Conservation (phyloP, 768 basidiomycete species). For the Suillus americanus region DNA sequence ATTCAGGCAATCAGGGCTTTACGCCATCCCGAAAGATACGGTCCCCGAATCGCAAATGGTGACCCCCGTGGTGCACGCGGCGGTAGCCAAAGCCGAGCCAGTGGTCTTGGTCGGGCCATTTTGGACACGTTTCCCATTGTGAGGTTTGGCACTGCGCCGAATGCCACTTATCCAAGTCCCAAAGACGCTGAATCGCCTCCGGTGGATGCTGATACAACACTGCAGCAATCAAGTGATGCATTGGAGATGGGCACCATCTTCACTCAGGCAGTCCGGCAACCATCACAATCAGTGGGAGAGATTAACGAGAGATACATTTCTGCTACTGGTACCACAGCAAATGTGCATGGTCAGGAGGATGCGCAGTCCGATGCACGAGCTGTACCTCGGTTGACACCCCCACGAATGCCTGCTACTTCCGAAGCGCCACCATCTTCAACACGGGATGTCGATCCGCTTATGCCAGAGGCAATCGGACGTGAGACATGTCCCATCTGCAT, state of each 20-base stretch:
- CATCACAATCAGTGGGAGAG: not conserved
- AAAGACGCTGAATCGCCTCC: conserved; percentile 35
- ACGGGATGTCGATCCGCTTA: conserved; percentile 38
- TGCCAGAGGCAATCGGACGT: conserved; percentile 68
- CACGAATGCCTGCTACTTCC: conserved; percentile 1
- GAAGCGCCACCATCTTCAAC: conserved; percentile 1
- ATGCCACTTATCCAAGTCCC: conserved; percentile 12
- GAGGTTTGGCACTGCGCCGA: conserved; percentile 60
- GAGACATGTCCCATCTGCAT: conserved; percentile 96
- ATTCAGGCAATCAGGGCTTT: conserved; percentile 74
- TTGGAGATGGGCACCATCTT: conserved; percentile 2
- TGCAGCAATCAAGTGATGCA: conserved; percentile 14
- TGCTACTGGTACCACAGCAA: not conserved
- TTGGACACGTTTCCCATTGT: conserved; percentile 95
- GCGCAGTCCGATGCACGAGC: conserved; percentile 6
- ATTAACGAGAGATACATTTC: not conserved
- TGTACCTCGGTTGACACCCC: conserved; percentile 7
- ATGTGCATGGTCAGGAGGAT: conserved; percentile 6
- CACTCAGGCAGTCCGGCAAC: not conserved
- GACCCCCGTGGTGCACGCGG: conserved; percentile 31
- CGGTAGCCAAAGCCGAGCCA: conserved; percentile 63
- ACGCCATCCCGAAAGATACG: conserved; percentile 90
- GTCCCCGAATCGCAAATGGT: conserved; percentile 54
- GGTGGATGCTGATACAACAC: conserved; percentile 5
- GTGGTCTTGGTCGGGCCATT: conserved; percentile 89